Evolutionary conservation across 2,329 filamentous ascomycete genomes (phyloP).

Genomic region (Penicillium sp.): DNA sequence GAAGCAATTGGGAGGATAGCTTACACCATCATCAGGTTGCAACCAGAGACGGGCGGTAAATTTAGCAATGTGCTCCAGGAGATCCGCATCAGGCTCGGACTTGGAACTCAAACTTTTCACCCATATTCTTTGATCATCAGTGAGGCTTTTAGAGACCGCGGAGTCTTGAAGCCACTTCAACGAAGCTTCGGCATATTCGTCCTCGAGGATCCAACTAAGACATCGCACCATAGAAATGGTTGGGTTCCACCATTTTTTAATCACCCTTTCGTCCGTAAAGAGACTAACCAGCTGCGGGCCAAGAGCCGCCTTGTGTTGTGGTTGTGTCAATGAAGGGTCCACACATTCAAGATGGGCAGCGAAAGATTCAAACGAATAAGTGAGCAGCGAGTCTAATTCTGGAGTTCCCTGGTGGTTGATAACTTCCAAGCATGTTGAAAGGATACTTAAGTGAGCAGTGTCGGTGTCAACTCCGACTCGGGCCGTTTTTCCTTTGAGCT

Average conservation of each 20-base stretch:
- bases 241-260: conserved; percentile 19
- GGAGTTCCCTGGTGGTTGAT: conserved; percentile 1
- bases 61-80: conserved; percentile 19
- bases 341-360: conserved; percentile 8
- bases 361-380: conserved; percentile 7
- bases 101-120: conserved; percentile 25
- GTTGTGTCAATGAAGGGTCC: conserved; percentile 19
- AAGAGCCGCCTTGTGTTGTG: conserved; percentile 17
- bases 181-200: conserved; percentile 9
- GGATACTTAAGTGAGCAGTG: conserved; percentile 4
- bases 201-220: conserved; percentile 16
- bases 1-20: not conserved
- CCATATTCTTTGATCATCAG: conserved; percentile 20
- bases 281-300: conserved; percentile 21
- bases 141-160: conserved; percentile 22
- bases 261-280: conserved; percentile 17
- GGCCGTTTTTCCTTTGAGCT: conserved; percentile 17
- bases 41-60: conserved; percentile 21
- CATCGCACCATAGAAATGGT: conserved; percentile 1
- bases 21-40: not conserved
- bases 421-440: conserved; percentile 11
- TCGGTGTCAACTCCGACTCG: conserved; percentile 18
- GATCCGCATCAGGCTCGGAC: conserved; percentile 23
- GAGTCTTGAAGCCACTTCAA: conserved; percentile 27
- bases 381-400: not conserved